phyloP scores from a whole-genome alignment of 257 asterid species.

The Ajuga chamaepitys region DNA sequence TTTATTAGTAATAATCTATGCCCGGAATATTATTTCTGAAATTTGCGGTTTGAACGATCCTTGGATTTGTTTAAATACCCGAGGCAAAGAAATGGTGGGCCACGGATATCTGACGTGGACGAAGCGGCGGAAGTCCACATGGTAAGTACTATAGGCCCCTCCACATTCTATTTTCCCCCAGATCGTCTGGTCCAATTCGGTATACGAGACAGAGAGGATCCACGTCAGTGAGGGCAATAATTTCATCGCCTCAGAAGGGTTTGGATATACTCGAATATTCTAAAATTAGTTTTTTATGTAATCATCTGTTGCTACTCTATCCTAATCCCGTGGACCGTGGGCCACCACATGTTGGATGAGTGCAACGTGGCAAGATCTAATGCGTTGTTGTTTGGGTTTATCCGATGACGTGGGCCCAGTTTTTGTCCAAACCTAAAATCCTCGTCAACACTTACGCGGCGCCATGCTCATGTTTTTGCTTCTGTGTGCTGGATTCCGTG shows the following conservation, averaged over 20 bases:
- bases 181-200: conserved; percentile 18
- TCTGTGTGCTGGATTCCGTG: conserved; percentile 1
- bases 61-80: conserved; percentile 9
- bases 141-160: not conserved
- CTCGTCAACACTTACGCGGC: conserved; percentile 57
- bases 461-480: conserved; percentile 35
- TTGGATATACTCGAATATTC: conserved; percentile 80
- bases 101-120: conserved; percentile 25
- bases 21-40: not conserved
- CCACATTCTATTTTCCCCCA: conserved; percentile 11
- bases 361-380: conserved; percentile 31
- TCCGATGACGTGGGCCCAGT: conserved; percentile 41
- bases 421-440: conserved; percentile 16
- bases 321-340: conserved; percentile 33
- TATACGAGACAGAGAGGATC: conserved; percentile 60
- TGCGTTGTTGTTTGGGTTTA: conserved; percentile 19
- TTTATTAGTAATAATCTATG: not conserved
- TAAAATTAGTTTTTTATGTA: not conserved
- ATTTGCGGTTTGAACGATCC: conserved; percentile 9
- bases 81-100: conserved; percentile 8
- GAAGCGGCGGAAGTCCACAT: conserved; percentile 16
- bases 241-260: conserved; percentile 9
- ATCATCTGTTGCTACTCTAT: conserved; percentile 11
- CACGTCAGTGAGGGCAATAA: conserved; percentile 60
- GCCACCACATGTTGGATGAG: conserved; percentile 9